These are phyloP conservation scores for Magnusiomyces ingens DNA, from an alignment of 1,139 yeast genomes.

Conservation along the genomic window DNA sequence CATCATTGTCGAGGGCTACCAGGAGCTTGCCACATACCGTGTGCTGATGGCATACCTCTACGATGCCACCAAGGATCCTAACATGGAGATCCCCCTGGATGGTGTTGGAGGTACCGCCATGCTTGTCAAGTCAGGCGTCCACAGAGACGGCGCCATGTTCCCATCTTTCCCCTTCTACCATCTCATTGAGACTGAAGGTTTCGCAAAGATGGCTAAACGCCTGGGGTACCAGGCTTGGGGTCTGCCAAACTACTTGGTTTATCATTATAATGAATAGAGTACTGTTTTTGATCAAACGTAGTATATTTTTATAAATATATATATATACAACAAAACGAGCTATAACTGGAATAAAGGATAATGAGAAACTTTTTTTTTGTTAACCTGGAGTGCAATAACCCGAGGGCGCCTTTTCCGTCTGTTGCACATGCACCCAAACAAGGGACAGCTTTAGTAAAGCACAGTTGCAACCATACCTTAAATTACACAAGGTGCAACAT, in stretches of 20 bases:
- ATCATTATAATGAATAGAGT: slow-evolving; percentile 38
- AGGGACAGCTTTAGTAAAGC: too few species aligned
- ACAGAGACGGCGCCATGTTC: slow-evolving; percentile 98
- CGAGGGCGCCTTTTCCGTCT: too few species aligned
- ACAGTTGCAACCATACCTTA: too few species aligned
- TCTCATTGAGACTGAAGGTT: slow-evolving; percentile 94
- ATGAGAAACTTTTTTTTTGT: too few species aligned
- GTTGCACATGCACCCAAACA: too few species aligned
- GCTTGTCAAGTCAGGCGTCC: slow-evolving; percentile 92
- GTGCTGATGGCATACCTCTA: slow-evolving; percentile 91
- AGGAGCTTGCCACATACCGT: slow-evolving; percentile 88
- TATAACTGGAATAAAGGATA: too few species aligned
- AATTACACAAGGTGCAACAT: too few species aligned
- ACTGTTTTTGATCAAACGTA: neutral
- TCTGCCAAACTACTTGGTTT: slow-evolving; percentile 88
- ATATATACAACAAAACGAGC: too few species aligned
- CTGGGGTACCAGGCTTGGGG: slow-evolving; percentile 88
- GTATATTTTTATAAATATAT: neutral
- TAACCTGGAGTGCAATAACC: too few species aligned
- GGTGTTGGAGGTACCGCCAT: slow-evolving; percentile 98
- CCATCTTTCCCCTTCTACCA: slow-evolving; percentile 97
- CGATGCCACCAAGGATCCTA: slow-evolving; percentile 53
- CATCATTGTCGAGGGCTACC: slow-evolving; percentile 83
- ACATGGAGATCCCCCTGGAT: slow-evolving; percentile 69
- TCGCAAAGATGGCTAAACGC: slow-evolving; percentile 96